phyloP scores from a whole-genome alignment of 768 basidiomycete species.

The Obba rivulosa region DNA sequence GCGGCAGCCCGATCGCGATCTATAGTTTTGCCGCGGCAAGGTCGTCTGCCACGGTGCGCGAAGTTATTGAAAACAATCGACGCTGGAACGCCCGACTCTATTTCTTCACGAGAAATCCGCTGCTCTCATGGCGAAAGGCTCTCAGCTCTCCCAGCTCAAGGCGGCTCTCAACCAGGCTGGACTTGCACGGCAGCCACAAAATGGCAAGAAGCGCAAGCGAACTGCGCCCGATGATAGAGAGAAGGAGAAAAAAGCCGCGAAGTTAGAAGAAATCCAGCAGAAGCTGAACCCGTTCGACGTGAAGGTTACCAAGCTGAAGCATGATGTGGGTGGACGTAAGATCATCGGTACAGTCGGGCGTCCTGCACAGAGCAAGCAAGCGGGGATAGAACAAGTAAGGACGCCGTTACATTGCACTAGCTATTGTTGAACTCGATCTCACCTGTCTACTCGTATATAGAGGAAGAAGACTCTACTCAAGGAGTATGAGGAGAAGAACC shows the following conservation, averaged over 20 bases:
- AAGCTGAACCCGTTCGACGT: conserved; percentile 92
- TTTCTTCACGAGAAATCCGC: too few relatives aligned
- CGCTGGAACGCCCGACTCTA: too few relatives aligned
- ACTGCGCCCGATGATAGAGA: conserved; percentile 59
- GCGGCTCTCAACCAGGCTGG: conserved; percentile 77
- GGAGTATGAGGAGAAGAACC: conserved; percentile 77
- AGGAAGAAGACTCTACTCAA: conserved; percentile 84
- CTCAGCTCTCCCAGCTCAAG: conserved; percentile 90
- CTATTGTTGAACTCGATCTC: too few relatives aligned
- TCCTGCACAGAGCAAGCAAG: conserved; percentile 86
- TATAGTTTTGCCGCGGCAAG: too few relatives aligned
- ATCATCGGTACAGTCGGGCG: conserved; percentile 77
- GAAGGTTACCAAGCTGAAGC: conserved; percentile 87
- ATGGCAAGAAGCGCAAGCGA: conserved; percentile 68
- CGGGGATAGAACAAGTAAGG: conserved; percentile 82
- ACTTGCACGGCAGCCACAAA: conserved; percentile 52
- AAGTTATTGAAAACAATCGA: too few relatives aligned
- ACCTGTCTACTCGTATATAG: conserved; percentile 32
- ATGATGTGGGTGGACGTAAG: conserved; percentile 86
- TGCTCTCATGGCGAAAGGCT: conserved; percentile 65
- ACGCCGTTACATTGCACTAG: too few relatives aligned
- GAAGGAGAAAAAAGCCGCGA: conserved; percentile 75
- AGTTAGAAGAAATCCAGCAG: conserved; percentile 77
- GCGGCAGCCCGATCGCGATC: too few relatives aligned
- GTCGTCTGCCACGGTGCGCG: too few relatives aligned